Conservation (phyloP, 2,329 filamentous ascomycete species). For the Arthrobotrys iridis region DNA sequence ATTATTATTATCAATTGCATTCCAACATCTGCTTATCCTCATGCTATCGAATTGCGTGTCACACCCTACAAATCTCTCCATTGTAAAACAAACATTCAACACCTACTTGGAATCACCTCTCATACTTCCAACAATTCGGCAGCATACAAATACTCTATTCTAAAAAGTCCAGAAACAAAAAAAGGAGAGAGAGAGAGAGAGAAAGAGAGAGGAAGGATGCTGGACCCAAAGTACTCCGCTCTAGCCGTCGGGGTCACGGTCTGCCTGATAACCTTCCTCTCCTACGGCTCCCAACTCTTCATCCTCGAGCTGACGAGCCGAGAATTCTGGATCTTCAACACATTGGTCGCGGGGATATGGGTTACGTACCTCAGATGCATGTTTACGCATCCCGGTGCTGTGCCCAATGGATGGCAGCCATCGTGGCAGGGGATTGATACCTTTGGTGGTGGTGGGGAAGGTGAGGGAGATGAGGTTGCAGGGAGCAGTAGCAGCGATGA, state of each 20-base stretch:
- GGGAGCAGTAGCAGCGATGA: conserved; percentile 12
- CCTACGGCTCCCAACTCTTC: conserved; percentile 79
- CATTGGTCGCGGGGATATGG: conserved; percentile 72
- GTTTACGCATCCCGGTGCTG: conserved; percentile 64
- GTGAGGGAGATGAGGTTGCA: conserved; percentile 26
- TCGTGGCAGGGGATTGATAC: conserved; percentile 43
- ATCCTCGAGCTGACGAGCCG: conserved; percentile 67
- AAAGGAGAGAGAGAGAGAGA: neutral
- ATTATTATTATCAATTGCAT: too few species aligned
- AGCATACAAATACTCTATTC: too few species aligned
- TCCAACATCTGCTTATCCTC: too few species aligned
- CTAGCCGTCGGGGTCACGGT: conserved; percentile 77
- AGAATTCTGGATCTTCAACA: conserved; percentile 74
- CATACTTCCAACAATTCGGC: neutral
- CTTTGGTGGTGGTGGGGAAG: conserved; percentile 55
- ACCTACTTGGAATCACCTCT: too few species aligned
- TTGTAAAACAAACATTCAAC: too few species aligned
- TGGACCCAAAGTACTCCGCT: conserved; percentile 61
- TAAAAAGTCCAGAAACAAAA: neutral
- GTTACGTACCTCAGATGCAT: conserved; percentile 73
- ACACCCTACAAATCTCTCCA: neutral
- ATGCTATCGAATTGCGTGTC: conserved; percentile 14
- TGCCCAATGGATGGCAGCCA: conserved; percentile 62
- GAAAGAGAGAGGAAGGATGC: conserved; percentile 40
- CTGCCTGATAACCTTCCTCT: conserved; percentile 73